Conservation (phyloP, 257 asterid genomes). For the Penstemon davidsonii region DNA sequence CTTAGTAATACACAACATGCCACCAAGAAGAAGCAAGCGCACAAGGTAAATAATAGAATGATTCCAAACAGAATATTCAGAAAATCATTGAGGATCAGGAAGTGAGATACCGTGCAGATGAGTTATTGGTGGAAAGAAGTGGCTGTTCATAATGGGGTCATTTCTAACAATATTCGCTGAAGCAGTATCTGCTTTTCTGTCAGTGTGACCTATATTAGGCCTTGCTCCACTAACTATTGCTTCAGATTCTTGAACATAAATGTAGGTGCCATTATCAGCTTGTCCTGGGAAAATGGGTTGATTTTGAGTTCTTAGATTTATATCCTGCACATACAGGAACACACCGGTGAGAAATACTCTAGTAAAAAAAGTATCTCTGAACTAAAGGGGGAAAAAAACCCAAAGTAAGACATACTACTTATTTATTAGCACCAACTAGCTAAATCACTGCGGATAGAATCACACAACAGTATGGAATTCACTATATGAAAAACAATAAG, state of each 20-base stretch:
- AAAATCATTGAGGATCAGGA: conserved; percentile 31
- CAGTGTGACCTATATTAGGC: conserved; percentile 38
- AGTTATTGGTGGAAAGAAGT: conserved; percentile 44
- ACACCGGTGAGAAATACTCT: conserved; percentile 22
- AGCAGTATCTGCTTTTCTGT: conserved; percentile 41
- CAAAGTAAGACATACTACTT: conserved; percentile 17
- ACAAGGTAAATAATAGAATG: conserved; percentile 28
- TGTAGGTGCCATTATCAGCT: conserved; percentile 45
- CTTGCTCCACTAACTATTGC: conserved; percentile 39
- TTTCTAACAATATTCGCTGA: conserved; percentile 37
- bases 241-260: conserved; percentile 51
- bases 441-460: neutral
- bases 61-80: conserved; percentile 24
- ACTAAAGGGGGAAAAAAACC: conserved; percentile 15
- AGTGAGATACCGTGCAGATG: conserved; percentile 57
- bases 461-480: conserved; percentile 10
- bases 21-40: conserved; percentile 27
- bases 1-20: conserved; percentile 17
- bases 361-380: conserved; percentile 19
- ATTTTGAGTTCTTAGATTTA: conserved; percentile 37
- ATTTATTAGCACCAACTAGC: conserved; percentile 18
- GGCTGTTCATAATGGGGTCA: conserved; percentile 43
- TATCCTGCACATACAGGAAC: conserved; percentile 53
- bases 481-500: conserved; percentile 7
- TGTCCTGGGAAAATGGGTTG: conserved; percentile 37